These are phyloP conservation scores for Mortierella sp. DNA, from an alignment of 371 early-diverging fungal genomes.

Conservation along the genomic window DNA sequence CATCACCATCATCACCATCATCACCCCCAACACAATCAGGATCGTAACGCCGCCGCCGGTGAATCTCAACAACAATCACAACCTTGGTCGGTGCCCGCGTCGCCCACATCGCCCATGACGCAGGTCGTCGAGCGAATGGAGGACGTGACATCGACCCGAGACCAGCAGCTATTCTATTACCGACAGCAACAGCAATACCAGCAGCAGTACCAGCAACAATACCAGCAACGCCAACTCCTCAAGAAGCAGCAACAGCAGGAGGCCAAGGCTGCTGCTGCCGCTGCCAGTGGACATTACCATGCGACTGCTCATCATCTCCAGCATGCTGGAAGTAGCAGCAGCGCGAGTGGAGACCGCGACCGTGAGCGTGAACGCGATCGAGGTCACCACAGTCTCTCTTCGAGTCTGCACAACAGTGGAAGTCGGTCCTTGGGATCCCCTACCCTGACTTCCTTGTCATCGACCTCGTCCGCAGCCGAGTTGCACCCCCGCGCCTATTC, in stretches of 20 bases:
- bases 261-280: conserved; percentile 17
- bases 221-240: conserved; percentile 30
- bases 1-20: not conserved
- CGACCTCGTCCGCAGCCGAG: conserved; percentile 24
- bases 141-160: conserved; percentile 22
- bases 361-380: not conserved
- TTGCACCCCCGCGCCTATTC: conserved; percentile 31
- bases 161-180: conserved; percentile 38
- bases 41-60: not conserved
- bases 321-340: not conserved
- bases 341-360: not conserved
- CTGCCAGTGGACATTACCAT: conserved; percentile 26
- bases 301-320: conserved; percentile 23
- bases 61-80: not conserved
- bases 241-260: conserved; percentile 29
- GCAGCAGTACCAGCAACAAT: conserved; percentile 37
- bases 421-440: conserved; percentile 6
- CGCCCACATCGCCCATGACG: conserved; percentile 48
- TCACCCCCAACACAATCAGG: conserved; percentile 5
- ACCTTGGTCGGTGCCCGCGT: conserved; percentile 29
- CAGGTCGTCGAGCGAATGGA: conserved; percentile 41
- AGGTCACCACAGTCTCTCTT: not conserved
- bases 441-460: conserved; percentile 22
- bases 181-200: conserved; percentile 30
- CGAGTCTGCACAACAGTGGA: not conserved